Percentiles rank a stretch among this genome's conserved stretches.
Evolutionary conservation across 2,329 filamentous ascomycete species (phyloP).

Genomic region (Fusarium sp.): DNA sequence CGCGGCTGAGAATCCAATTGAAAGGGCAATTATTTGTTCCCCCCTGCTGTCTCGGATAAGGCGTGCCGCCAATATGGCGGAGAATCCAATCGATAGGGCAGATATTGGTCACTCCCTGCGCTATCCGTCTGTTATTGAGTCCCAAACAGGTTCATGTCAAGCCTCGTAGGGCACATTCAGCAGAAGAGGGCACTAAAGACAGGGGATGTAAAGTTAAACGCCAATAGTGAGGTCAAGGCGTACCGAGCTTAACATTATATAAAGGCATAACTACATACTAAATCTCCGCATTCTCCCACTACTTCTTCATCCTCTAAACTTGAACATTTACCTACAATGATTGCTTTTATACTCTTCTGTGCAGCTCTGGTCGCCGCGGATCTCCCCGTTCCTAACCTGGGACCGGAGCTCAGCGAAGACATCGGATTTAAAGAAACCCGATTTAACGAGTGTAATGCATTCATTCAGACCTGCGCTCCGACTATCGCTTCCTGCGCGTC

Average conservation of each 20-base stretch:
- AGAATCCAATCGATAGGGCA: not conserved
- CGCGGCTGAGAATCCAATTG: not conserved
- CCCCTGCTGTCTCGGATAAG: not conserved
- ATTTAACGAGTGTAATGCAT: not conserved
- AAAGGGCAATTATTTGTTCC: fast-evolving
- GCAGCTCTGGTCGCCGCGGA: not conserved
- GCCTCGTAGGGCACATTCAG: not conserved
- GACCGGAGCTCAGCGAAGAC: not conserved
- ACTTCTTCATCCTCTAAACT: not conserved
- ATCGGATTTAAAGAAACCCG: not conserved
- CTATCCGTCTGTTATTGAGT: not conserved
- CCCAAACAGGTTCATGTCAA: not conserved
- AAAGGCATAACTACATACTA: not conserved
- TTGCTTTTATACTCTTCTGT: not conserved
- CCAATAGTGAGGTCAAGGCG: not conserved
- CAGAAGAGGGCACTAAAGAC: not conserved
- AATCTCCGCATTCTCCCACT: not conserved
- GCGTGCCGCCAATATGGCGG: not conserved
- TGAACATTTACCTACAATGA: not conserved
- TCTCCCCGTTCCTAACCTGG: not conserved
- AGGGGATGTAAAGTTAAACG: not conserved
- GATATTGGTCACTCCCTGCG: not conserved
- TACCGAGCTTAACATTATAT: not conserved
- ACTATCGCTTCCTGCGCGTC: not conserved
- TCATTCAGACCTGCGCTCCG: not conserved